Evolutionary conservation across 2,329 filamentous ascomycete genomes (phyloP).

Genomic region (Onygenales sp.): DNA sequence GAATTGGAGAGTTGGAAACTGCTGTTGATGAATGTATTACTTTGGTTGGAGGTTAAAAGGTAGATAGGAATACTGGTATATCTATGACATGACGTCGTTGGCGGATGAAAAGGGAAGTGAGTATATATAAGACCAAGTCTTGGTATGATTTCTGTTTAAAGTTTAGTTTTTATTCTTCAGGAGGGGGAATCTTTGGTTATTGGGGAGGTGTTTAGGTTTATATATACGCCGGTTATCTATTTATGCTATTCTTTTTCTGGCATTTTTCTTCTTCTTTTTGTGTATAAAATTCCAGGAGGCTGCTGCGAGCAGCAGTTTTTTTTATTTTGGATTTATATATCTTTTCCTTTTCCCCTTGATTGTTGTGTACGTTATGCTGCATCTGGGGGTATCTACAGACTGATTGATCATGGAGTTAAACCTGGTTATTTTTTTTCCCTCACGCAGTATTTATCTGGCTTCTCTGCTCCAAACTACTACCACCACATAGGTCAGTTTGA

Average conservation of each 20-base stretch:
- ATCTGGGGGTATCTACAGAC: no score
- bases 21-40: constrained; percentile 49
- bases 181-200: background rate
- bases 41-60: constrained; percentile 31
- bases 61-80: background rate
- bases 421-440: no score
- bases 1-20: constrained; percentile 45
- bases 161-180: background rate
- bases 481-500: no score
- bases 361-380: background rate
- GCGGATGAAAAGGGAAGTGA: background rate
- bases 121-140: background rate
- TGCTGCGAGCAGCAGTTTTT: background rate
- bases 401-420: no score
- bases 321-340: background rate
- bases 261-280: background rate
- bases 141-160: background rate
- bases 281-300: background rate
- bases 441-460: no score
- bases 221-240: background rate
- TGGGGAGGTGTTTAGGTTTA: no score
- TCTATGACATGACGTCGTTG: background rate
- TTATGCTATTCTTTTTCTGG: background rate
- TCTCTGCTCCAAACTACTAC: no score
- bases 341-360: background rate